These are phyloP conservation scores for Hypoxylon sp. DNA, from an alignment of 2,329 filamentous ascomycete species.

Conservation along the genomic window DNA sequence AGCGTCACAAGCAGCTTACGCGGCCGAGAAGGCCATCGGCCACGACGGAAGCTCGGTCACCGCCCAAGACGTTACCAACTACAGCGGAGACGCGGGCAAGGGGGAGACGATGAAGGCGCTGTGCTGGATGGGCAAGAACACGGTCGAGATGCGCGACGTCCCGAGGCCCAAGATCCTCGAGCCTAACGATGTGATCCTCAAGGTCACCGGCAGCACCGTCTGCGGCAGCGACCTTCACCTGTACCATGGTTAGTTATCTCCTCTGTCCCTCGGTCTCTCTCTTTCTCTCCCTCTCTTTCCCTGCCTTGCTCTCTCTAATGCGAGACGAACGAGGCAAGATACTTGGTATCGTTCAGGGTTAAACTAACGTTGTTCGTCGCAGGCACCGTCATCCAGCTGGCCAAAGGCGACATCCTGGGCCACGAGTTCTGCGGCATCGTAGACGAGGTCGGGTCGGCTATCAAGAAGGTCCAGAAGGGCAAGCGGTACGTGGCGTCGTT, in stretches of 20 bases:
- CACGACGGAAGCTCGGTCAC: conserved; percentile 71
- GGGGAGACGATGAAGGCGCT: conserved; percentile 79
- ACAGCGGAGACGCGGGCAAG: conserved; percentile 55
- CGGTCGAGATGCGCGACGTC: conserved; percentile 72
- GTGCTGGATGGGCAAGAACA: conserved; percentile 83
- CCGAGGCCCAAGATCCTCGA: conserved; percentile 78
- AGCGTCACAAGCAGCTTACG: conserved; percentile 70
- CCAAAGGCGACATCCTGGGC: conserved; percentile 72
- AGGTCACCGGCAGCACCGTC: conserved; percentile 71
- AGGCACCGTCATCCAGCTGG: conserved; percentile 63
- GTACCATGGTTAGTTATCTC: conserved; percentile 53
- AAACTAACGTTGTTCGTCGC: neutral
- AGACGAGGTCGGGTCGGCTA: conserved; percentile 61
- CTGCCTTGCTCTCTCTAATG: no score
- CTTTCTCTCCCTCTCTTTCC: no score
- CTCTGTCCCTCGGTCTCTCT: no score
- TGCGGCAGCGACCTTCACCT: conserved; percentile 67
- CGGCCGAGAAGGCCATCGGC: conserved; percentile 71
- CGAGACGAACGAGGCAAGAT: no score
- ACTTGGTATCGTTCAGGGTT: neutral
- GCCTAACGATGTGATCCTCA: conserved; percentile 78
- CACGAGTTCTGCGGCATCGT: conserved; percentile 67
- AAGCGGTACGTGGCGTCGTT: conserved; percentile 84
- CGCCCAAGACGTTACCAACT: conserved; percentile 73
- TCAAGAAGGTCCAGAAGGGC: conserved; percentile 63